Base-by-base conservation (phyloP, 2,329 filamentous ascomycete species). In the Seiridium cupressi region DNA sequence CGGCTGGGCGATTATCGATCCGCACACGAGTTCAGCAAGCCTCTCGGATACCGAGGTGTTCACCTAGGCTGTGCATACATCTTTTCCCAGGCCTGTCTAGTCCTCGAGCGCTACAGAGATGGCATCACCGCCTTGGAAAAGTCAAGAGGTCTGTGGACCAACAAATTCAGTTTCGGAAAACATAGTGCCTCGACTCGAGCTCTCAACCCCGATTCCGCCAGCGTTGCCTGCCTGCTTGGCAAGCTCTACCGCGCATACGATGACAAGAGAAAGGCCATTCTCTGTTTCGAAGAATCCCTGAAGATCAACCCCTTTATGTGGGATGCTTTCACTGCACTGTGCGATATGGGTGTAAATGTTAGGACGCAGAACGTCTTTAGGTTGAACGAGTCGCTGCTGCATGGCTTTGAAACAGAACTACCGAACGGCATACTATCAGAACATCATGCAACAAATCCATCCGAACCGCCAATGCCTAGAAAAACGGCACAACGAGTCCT, bases 281-380 rank as follows among this genome's bases (percentile, higher is more conserved):
- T 90, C 65, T 92, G 87, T 73, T 98, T 95, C 71, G 92, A 96
- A 66, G 92, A 96, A 62, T 87, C 93, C 5, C 79, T 99, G 68
- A 96, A 93, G 76, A 75, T 88, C 58, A 99, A 98, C 70, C 93
- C 95, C 1, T 94, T 98, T 75, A 95, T 97, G 85, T 99, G 95
- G 95, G 95, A 99, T 79, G 93, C 94, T 0, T 98, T 98, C 69
- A 88, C 89, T 31, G 89, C 87, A 13, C 83, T 99, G 6, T 97
- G 93, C 72, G 93, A 97, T 70, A 91, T 86, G 88, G 91, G 92
- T 3, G 89, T 92, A 49, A 88, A 88, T 65, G 83, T 98, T 58
- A 88, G 91, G 59, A 87, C 95, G 8, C 84, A 88, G 34, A 97
- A 96, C 69, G 90, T 97, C 63, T 99, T 97, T 78, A 92, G 88